A percentile compares a stretch with the other conserved stretches of the same genome.
phyloP scores from a whole-genome alignment of 1,139 yeast genomes.

The Diutina neorugosa region DNA sequence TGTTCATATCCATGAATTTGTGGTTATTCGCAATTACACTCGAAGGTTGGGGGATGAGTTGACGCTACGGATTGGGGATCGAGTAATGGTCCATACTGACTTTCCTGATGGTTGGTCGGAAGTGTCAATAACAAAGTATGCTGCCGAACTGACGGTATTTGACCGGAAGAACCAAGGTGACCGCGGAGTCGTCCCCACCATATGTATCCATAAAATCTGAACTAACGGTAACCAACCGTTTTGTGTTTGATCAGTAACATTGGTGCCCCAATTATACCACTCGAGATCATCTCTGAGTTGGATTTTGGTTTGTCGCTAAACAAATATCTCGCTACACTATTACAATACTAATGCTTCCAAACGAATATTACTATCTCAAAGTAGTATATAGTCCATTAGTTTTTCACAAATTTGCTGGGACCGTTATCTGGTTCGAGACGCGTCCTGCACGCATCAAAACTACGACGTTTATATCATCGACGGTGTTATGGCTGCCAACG shows the following conservation, averaged over 20 bases:
- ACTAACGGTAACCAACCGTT: too few relatives aligned
- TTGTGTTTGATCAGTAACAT: too few relatives aligned
- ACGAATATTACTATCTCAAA: neutral
- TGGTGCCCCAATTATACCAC: neutral
- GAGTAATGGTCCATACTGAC: neutral
- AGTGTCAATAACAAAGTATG: neutral
- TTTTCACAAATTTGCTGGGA: too few relatives aligned
- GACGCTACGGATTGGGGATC: neutral
- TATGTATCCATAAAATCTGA: neutral
- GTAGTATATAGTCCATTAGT: too few relatives aligned
- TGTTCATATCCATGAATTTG: neutral
- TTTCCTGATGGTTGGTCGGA: constrained; percentile 2
- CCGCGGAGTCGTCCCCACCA: neutral
- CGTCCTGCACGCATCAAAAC: neutral
- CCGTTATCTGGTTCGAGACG: neutral
- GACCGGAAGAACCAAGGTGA: neutral
- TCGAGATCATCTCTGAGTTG: neutral
- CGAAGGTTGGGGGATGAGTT: neutral
- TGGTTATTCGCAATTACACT: neutral
- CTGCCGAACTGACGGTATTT: neutral
- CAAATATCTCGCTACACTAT: too few relatives aligned
- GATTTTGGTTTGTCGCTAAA: too few relatives aligned
- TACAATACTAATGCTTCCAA: too few relatives aligned
- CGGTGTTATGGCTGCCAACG: neutral
- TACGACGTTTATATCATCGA: neutral